Evolutionary conservation across 305 asterid genomes (phyloP).

Genomic region (Andrographis paniculata): DNA sequence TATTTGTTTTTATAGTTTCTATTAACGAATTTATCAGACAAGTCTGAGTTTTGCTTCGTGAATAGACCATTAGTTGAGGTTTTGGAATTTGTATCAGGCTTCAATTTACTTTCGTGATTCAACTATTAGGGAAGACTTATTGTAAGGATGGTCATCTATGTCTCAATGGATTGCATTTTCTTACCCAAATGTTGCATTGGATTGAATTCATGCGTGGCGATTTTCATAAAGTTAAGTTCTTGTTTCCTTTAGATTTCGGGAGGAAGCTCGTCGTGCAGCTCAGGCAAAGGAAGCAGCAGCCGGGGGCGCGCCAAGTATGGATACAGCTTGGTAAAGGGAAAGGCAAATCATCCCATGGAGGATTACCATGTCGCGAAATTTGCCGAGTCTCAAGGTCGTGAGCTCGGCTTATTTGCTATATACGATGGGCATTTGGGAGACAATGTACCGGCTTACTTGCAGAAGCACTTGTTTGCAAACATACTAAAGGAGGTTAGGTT

Average conservation of each 20-base stretch:
- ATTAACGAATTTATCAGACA: no score
- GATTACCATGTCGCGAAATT: constrained; percentile 93
- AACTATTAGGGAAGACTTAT: no score
- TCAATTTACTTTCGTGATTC: no score
- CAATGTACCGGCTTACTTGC: constrained; percentile 76
- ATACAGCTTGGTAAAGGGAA: constrained; percentile 70
- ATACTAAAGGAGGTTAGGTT: constrained; percentile 68
- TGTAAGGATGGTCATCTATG: no score
- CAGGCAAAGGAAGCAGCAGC: constrained; percentile 79
- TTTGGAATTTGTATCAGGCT: no score
- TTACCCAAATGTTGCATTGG: background rate
- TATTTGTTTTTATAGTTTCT: no score
- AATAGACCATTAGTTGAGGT: no score
- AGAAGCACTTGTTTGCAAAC: constrained; percentile 71
- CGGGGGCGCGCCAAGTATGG: constrained; percentile 58
- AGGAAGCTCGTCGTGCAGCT: constrained; percentile 39
- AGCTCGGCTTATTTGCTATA: constrained; percentile 86
- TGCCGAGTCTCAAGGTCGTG: constrained; percentile 43
- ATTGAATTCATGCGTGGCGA: background rate
- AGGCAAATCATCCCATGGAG: constrained; percentile 96
- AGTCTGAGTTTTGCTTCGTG: no score
- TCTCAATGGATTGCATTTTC: background rate
- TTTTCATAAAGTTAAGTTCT: constrained; percentile 10
- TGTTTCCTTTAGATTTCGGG: constrained; percentile 42
- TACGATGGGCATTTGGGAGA: constrained; percentile 91